Evolutionary conservation across 441 rosid genomes (phyloP).

Genomic region (Euphorbia schlechtendalii): DNA sequence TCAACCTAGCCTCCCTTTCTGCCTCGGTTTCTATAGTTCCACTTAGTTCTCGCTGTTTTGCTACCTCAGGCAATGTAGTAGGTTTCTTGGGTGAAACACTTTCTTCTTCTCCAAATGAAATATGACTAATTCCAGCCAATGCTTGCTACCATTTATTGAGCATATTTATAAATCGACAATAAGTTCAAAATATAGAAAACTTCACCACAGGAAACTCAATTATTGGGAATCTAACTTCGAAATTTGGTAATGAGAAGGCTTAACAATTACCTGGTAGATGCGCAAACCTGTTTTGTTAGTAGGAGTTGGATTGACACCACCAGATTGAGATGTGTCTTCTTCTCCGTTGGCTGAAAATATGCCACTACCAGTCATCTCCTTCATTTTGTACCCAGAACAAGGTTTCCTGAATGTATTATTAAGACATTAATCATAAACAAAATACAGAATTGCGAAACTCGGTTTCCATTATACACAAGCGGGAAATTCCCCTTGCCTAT

Average conservation of each 20-base stretch:
- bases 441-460: background rate
- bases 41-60: conserved; percentile 92
- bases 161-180: background rate
- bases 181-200: background rate
- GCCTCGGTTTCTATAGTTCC: conserved; percentile 67
- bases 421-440: conserved; percentile 1
- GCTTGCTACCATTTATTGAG: conserved; percentile 48
- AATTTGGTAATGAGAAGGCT: background rate
- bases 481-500: too few relatives aligned
- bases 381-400: conserved; percentile 88
- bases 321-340: conserved; percentile 43
- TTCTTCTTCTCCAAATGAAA: conserved; percentile 80
- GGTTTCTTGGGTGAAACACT: conserved; percentile 71
- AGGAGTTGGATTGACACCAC: conserved; percentile 37
- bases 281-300: conserved; percentile 58
- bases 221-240: background rate
- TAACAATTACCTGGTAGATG: conserved; percentile 63
- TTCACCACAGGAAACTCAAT: background rate
- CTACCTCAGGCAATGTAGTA: conserved; percentile 58
- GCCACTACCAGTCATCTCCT: conserved; percentile 96
- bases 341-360: conserved; percentile 64
- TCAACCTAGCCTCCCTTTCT: conserved; percentile 39
- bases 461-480: background rate
- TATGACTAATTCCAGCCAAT: conserved; percentile 80
- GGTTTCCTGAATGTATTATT: conserved; percentile 85